Base-by-base conservation (phyloP, 352 stramenopile genomes). In the Phytophthora ohioensis region DNA sequence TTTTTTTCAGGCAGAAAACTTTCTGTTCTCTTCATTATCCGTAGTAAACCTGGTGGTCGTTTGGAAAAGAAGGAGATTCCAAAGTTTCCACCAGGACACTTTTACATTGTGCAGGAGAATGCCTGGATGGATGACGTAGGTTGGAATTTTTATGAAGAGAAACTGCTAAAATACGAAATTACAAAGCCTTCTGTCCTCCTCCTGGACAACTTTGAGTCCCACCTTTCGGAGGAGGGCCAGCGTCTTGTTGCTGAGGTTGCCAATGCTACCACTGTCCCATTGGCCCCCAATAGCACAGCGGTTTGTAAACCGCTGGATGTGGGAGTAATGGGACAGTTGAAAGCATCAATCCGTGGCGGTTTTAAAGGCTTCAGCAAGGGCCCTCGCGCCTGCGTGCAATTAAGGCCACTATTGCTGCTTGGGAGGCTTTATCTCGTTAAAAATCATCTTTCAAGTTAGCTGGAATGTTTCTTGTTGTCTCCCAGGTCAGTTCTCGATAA, bases 291-390 rank as follows among this genome's bases (percentile, higher is more conserved):
- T 45, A 67, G 41, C 11, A 71, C 61, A 0, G 15, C 61, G 9
- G 36, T 58, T 2, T 75, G 67, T 32, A 49, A 76, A 21, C 48
- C 62, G 35, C 46, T 69, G 30, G 67, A 70, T 49, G 66, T 74
- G 7, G 57, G 53, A 11, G 66, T 68, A 49, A 62, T 66, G 67
- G 67, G 32, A 13, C 54, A 53, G 13, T 41, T 69, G 3, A 52
- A 66, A 43, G 27, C 9, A 47, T 13, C 17, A 4, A 52, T 34
- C 41, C 54, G 38, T 27, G 39, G 27, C 42, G 10, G 21, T 27
- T 59, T 21, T 39, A 49, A 59, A 27, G 53, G 38, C 11, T 21
- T 39, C 12, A 38, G 2, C 5, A 46, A 49, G 3, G 15, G 32
- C 43, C 13, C n/a, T 41, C 35, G 7, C 21, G 46, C 2, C 21